Evolutionary conservation across 495 filamentous ascomycete genomes (phyloP), one percentile per base, ranked within the genome.

Genomic region (Podospora anserina): DNA sequence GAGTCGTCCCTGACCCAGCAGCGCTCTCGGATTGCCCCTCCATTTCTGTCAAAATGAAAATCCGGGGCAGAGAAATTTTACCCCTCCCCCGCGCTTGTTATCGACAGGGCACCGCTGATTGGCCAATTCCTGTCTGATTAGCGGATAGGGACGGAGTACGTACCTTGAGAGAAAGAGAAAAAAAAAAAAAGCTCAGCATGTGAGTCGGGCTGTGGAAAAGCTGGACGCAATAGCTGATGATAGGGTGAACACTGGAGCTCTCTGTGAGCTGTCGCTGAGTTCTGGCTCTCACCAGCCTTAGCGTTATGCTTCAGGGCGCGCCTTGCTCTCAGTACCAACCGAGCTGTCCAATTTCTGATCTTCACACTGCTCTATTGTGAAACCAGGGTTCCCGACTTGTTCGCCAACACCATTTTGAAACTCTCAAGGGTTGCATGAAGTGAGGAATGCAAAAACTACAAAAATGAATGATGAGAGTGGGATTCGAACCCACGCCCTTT

Each of bases 401-500:
- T 7, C 30, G 30, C 13, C 39, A 49, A 5, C 39, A 49, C 9
- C 39, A 13, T 49, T 2, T 16, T 1, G 39, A 49, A 6, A 49
- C 39, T 49, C 39, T 49, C 39, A 49, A 26, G 26, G 30, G 20
- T 18, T 16, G 39, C 39, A 49, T 13, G 15, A 16, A 49, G 39
- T 49, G 39, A 11, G 39, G 39, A 49, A 49, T 49, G 39, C 39
- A 49, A 49, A 49, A 49, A 11, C 13, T 2, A 0, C 7, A 49
- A 49, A 49, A 49, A 49, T 49, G 11, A 61, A 65, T 75, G 74
- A 75, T 68, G 68, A 78, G 74, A 78, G 75, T 78, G 73, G 75
- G 76, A 77, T 77, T 78, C 76, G 73, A 75, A 78, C 76, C 75
- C 75, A 74, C 76, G 75, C 75, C 74, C 75, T 76, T 74, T 78